Base-by-base conservation (phyloP, 2,329 filamentous ascomycete genomes). In the Colletotrichum orbiculare region DNA sequence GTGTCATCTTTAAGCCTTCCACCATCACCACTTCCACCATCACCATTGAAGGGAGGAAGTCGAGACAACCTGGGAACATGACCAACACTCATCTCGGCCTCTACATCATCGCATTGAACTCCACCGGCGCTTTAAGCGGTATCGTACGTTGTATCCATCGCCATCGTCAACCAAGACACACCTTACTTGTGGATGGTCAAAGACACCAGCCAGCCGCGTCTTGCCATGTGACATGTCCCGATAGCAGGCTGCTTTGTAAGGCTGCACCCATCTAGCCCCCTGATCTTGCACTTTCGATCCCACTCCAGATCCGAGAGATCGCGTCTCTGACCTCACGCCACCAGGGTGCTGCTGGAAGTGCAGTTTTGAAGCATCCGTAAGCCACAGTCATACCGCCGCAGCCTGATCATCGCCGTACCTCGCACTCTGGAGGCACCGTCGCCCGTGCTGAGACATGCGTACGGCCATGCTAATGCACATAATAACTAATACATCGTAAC, bases 191-290 rank as follows among this genome's bases (percentile, higher is more conserved):
- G 61, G 41, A 60, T 15, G 56, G 62, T 49, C 50, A 55, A 39
- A 50, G 17, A 35, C 35, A 42, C 17, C 25, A 25, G 46, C 43
- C 37, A 37, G n/a, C 54, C 25, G 38, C 43, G 17, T 15, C 8
- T 34, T 13, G 47, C 8, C 39, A 43, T 12, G 13, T n/a, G 3
- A 39, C 42, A 43, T 54, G 25, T 8, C 48, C 42, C 61, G 25
- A 46, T 34, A 15, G 38, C 39, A 25, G 25, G 15, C 45, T 13
- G 34, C 57, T 50, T 61, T 46, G 50, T 52, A 64, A 52, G 57
- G 62, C 62, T 55, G 15, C 62, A n/a, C 35, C 2, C 8, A 17
- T 61, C 55, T 39, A 50, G 38, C 56, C 56, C 57, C 61, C 57
- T 45, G 50, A 64, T 38, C 49, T 41, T 17, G 50, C 56, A 38